phyloP scores from a whole-genome alignment of 352 stramenopile genomes.

The Albugo laibachii region DNA sequence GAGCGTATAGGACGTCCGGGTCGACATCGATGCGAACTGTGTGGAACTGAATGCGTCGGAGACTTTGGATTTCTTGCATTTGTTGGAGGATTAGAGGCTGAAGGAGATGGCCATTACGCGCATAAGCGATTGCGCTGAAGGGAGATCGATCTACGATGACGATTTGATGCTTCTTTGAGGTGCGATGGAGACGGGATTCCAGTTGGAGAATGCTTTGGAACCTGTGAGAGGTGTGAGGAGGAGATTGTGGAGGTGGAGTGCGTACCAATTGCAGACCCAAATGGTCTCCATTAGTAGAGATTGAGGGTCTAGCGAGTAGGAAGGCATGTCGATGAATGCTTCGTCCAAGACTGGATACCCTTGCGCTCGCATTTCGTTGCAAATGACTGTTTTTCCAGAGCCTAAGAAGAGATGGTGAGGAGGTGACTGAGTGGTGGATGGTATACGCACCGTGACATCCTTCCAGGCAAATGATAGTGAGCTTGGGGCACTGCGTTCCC shows the following conservation, averaged over 20 bases:
- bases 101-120: constrained; percentile 37
- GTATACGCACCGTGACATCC: constrained; percentile 49
- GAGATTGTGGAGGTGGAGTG: not conserved
- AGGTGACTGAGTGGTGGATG: not conserved
- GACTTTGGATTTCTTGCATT: constrained; percentile 59
- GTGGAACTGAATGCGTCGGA: constrained; percentile 63
- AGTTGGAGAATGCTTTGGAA: constrained; percentile 75
- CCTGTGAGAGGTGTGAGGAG: constrained; percentile 1
- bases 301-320: constrained; percentile 70
- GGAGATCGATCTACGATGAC: constrained; percentile 75
- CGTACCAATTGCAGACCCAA: constrained; percentile 72
- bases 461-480: constrained; percentile 72
- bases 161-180: constrained; percentile 12
- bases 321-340: constrained; percentile 77
- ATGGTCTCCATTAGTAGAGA: constrained; percentile 80
- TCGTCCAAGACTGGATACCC: constrained; percentile 72
- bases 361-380: constrained; percentile 45
- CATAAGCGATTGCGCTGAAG: constrained; percentile 73
- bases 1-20: constrained; percentile 47
- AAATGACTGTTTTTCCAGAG: constrained; percentile 66
- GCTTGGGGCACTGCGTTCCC: constrained; percentile 11
- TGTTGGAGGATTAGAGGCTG: constrained; percentile 67
- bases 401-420: constrained; percentile 7
- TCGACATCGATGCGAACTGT: constrained; percentile 69
- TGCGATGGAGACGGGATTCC: constrained; percentile 17